Evolutionary conservation across 2,329 filamentous ascomycete species (phyloP).

Genomic region (Grosmannia clavigera): DNA sequence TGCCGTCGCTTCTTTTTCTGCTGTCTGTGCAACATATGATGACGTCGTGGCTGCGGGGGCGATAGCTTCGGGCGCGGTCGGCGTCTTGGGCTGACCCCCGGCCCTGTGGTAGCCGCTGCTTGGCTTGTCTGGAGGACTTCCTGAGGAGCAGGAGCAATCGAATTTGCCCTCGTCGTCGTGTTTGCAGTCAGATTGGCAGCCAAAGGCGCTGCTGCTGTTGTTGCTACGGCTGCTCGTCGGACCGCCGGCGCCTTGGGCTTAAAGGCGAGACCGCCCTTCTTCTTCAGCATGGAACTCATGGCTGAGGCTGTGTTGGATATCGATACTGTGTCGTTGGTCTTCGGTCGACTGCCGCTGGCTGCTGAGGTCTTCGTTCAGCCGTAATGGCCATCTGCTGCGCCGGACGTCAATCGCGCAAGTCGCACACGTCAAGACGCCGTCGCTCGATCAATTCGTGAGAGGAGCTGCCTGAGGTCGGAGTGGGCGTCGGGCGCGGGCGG

Average conservation of each 20-base stretch:
- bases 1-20: no score
- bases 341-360: no score
- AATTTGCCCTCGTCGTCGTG: background rate
- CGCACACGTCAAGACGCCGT: no score
- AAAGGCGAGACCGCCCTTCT: conserved; percentile 53
- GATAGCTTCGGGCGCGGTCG: no score
- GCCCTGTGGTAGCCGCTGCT: no score
- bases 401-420: background rate
- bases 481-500: background rate
- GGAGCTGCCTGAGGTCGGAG: background rate
- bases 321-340: no score
- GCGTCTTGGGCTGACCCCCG: no score
- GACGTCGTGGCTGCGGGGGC: no score
- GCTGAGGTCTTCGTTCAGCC: no score
- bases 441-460: background rate
- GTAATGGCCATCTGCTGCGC: background rate
- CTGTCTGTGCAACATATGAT: no score
- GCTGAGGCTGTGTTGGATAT: background rate
- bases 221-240: conserved; percentile 32
- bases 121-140: no score
- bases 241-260: conserved; percentile 52
- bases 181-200: background rate
- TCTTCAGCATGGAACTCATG: conserved; percentile 41
- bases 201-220: conserved; percentile 16
- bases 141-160: no score